Evolutionary conservation across 345 rosid genomes (phyloP).

Genomic region (Eucalyptus cladocalyx): DNA sequence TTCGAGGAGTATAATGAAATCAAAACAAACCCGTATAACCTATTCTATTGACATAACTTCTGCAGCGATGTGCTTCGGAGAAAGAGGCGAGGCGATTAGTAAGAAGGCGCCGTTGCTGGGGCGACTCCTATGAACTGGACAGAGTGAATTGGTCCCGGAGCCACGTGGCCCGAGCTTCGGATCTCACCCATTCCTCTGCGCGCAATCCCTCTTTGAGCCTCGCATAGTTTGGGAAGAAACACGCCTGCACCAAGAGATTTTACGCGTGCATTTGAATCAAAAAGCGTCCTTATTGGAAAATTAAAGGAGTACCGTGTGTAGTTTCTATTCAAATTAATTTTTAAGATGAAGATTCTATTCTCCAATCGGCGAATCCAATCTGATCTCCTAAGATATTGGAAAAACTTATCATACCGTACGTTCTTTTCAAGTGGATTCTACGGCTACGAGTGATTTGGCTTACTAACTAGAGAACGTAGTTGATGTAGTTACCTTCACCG

Average conservation of each 20-base stretch:
- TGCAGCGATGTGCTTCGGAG: background rate
- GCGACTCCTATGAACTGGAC: background rate
- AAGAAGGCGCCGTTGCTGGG: slow-evolving; percentile 13
- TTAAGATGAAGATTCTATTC: background rate
- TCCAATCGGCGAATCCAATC: background rate
- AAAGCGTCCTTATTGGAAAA: background rate
- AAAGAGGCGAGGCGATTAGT: background rate
- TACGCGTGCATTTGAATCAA: background rate
- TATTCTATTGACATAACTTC: background rate
- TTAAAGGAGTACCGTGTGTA: background rate
- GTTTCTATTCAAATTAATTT: background rate
- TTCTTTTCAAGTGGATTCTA: background rate
- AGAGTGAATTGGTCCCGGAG: slow-evolving; percentile 26
- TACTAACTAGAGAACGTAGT: background rate
- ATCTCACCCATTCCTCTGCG: slow-evolving; percentile 56
- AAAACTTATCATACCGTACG: background rate
- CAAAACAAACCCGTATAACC: background rate
- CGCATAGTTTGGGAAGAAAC: slow-evolving; percentile 68
- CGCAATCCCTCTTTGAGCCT: slow-evolving; percentile 23
- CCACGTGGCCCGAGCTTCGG: slow-evolving; percentile 50
- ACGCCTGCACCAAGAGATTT: slow-evolving; percentile 25
- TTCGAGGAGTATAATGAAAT: background rate
- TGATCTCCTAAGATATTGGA: background rate
- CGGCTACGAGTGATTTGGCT: background rate
- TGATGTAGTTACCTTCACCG: slow-evolving; percentile 53